Conservation (phyloP, 768 basidiomycete species). For the Pisolithus orientalis region DNA sequence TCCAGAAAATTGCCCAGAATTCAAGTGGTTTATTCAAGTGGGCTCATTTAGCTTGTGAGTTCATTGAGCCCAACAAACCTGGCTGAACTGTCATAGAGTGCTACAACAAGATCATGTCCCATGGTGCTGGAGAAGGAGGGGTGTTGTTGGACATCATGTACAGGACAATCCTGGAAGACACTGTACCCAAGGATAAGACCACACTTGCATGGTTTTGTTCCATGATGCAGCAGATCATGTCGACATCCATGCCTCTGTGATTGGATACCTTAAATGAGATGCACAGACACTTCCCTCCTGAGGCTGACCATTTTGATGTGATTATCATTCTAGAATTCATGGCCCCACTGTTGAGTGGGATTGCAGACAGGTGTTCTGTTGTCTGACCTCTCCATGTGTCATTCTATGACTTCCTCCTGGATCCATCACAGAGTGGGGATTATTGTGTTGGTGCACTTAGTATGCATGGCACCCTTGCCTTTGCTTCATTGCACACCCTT, state of each 20-base stretch:
- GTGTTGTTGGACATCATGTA: neutral
- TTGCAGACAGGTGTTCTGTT: too few species aligned
- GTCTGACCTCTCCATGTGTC: neutral
- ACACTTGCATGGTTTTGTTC: too few species aligned
- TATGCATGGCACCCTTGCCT: too few species aligned
- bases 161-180: too few species aligned
- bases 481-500: too few species aligned
- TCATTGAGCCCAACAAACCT: neutral
- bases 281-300: neutral
- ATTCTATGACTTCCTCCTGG: conserved; percentile 21
- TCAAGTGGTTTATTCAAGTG: neutral
- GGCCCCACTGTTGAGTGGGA: too few species aligned
- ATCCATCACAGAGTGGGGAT: conserved; percentile 5
- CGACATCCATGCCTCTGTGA: too few species aligned
- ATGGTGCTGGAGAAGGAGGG: neutral
- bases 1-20: neutral
- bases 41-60: neutral
- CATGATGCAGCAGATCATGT: too few species aligned
- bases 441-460: conserved; percentile 1
- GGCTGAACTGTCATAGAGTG: neutral
- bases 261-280: too few species aligned
- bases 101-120: neutral
- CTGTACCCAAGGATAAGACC: too few species aligned
- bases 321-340: neutral
- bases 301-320: neutral